These are phyloP conservation scores for Mycena polygramma DNA, from an alignment of 768 basidiomycete species.

Conservation along the genomic window DNA sequence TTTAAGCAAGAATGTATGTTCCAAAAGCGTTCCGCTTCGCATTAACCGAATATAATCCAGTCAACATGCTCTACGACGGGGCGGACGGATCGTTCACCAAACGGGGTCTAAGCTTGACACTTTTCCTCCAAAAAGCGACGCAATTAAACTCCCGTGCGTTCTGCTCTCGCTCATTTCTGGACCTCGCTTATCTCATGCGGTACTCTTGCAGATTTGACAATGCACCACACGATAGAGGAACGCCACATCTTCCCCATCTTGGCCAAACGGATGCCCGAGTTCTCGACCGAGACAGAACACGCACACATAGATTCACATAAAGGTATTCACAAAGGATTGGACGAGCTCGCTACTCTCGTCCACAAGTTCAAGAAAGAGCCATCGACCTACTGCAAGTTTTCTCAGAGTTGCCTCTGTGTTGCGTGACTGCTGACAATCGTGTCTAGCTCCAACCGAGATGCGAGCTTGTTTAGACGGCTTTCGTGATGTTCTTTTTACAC, in stretches of 20 bases:
- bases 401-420: background rate
- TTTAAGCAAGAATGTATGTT: conserved; percentile 64
- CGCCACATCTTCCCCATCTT: conserved; percentile 63
- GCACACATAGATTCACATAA: conserved; percentile 64
- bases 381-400: conserved; percentile 53
- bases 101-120: conserved; percentile 56
- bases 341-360: conserved; percentile 54
- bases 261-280: conserved; percentile 59
- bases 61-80: conserved; percentile 62
- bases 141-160: conserved; percentile 56
- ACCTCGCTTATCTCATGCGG: background rate
- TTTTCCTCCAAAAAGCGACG: conserved; percentile 56
- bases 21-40: background rate
- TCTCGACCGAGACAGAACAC: conserved; percentile 54
- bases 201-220: conserved; percentile 57
- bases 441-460: conserved; percentile 58
- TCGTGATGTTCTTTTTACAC: conserved; percentile 61
- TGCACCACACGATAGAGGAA: conserved; percentile 68
- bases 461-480: conserved; percentile 63
- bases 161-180: conserved; percentile 14
- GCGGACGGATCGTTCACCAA: conserved; percentile 65
- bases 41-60: conserved; percentile 39
- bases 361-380: conserved; percentile 58
- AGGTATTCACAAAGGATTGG: conserved; percentile 68
- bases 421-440: background rate